These are phyloP conservation scores for Solanum clarkiae DNA, from an alignment of 257 asterid genomes.

Conservation along the genomic window DNA sequence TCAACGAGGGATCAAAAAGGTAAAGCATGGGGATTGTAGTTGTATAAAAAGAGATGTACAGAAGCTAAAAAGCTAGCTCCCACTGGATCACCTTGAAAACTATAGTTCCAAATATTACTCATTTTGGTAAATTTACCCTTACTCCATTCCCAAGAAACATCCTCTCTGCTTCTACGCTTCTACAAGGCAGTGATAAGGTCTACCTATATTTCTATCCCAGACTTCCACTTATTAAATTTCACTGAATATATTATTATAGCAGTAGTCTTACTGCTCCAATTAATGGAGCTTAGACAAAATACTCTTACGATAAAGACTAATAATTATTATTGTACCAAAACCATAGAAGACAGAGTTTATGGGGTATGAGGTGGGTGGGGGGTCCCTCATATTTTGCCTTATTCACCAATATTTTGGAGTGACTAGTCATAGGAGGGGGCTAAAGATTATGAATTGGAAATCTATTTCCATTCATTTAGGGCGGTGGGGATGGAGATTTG, in stretches of 20 bases:
- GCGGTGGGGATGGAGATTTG: constrained; percentile 9
- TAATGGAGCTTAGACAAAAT: background rate
- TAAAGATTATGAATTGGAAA: background rate
- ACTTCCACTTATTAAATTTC: rapidly evolving
- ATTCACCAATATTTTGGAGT: constrained; percentile 6
- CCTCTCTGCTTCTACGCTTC: too few species aligned
- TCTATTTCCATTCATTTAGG: constrained; percentile 12
- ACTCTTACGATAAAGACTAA: background rate
- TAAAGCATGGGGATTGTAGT: constrained; percentile 39
- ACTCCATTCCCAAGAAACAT: too few species aligned
- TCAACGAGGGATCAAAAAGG: background rate
- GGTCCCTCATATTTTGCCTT: constrained; percentile 4
- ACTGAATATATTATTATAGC: too few species aligned
- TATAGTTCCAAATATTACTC: background rate
- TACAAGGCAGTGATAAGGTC: too few species aligned
- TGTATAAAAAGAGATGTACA: constrained; percentile 23
- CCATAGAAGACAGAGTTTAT: background rate
- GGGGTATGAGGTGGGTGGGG: background rate
- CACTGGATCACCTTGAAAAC: constrained; percentile 45
- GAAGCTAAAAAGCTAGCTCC: constrained; percentile 8
- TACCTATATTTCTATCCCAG: rapidly evolving
- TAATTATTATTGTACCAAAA: background rate
- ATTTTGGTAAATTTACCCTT: background rate
- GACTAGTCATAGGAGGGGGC: constrained; percentile 3
- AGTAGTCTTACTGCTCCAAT: too few species aligned